phyloP scores from a whole-genome alignment of 1,284 basidiomycete genomes.

The Flammula alnicola region DNA sequence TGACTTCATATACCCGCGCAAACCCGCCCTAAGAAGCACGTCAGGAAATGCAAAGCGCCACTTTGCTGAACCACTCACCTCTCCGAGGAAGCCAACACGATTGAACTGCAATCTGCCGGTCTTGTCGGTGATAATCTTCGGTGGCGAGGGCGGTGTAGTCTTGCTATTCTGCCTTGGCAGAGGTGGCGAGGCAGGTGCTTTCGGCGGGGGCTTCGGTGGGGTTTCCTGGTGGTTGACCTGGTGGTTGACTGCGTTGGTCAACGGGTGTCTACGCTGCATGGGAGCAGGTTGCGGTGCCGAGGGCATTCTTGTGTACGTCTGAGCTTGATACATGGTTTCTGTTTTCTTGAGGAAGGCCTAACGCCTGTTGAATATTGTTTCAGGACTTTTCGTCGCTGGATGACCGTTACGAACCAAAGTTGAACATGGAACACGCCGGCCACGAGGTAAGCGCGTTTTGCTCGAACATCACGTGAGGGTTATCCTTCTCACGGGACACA shows the following conservation, averaged over 20 bases:
- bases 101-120: constrained; percentile 60
- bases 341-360: constrained; percentile 45
- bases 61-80: constrained; percentile 55
- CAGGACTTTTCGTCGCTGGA: constrained; percentile 23
- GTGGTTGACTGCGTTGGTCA: constrained; percentile 44
- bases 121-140: constrained; percentile 76
- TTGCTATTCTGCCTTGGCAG: constrained; percentile 81
- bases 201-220: constrained; percentile 38
- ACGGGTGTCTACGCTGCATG: constrained; percentile 39
- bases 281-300: constrained; percentile 21
- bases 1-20: constrained; percentile 88
- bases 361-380: constrained; percentile 44
- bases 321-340: constrained; percentile 40
- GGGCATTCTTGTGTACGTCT: constrained; percentile 34
- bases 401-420: constrained; percentile 18
- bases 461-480: constrained; percentile 26
- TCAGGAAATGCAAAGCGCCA: background rate
- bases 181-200: constrained; percentile 58
- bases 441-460: constrained; percentile 26
- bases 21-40: constrained; percentile 78
- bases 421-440: constrained; percentile 8
- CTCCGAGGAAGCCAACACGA: constrained; percentile 83
- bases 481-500: constrained; percentile 6
- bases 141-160: constrained; percentile 81
- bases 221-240: constrained; percentile 31